phyloP scores from a whole-genome alignment of 768 basidiomycete genomes.

The Lentinula detonsa region DNA sequence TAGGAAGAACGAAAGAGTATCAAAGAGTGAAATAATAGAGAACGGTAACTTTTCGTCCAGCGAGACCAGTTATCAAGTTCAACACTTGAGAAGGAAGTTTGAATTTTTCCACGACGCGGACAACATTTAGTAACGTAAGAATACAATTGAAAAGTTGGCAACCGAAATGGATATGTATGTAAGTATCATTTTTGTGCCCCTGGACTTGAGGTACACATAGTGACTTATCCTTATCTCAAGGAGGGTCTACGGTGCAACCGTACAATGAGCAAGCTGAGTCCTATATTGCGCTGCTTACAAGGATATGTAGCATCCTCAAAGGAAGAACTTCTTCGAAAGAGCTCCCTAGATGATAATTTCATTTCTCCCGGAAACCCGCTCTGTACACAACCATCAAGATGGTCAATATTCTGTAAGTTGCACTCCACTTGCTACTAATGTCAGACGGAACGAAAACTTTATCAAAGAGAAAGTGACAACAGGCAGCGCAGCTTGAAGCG shows the following conservation, averaged over 20 bases:
- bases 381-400: no score
- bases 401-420: no score
- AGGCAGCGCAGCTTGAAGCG: background rate
- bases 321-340: no score
- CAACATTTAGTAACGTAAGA: background rate
- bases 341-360: background rate
- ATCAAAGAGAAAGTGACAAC: background rate
- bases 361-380: background rate
- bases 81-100: background rate
- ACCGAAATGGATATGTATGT: background rate
- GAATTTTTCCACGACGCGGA: background rate
- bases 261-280: no score
- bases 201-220: background rate
- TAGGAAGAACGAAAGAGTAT: background rate
- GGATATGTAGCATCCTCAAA: no score
- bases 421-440: no score
- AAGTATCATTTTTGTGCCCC: background rate
- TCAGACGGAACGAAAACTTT: background rate
- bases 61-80: slow-evolving; percentile 1
- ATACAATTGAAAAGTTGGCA: background rate
- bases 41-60: slow-evolving; percentile 3
- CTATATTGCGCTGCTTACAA: no score
- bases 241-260: no score
- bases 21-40: background rate
- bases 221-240: no score